These are phyloP conservation scores for Fusarium pseudoanthophilum DNA, from an alignment of 2,329 filamentous ascomycete genomes.

Conservation along the genomic window DNA sequence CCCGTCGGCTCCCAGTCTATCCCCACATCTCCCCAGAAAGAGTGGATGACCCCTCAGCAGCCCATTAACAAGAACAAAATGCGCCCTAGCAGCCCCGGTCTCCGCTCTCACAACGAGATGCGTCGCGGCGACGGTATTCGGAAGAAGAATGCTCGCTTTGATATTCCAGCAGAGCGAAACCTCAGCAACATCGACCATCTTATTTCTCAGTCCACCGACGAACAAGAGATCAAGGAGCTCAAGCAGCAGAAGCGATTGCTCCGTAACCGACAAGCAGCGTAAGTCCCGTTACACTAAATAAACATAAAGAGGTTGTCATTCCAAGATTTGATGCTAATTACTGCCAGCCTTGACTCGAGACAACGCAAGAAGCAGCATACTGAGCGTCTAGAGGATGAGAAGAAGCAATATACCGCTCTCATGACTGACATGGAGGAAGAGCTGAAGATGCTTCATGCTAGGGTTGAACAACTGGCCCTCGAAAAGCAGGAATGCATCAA, in stretches of 20 bases:
- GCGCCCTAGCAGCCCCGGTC: conserved; percentile 73
- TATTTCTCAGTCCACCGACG: conserved; percentile 87
- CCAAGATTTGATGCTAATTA: conserved; percentile 23
- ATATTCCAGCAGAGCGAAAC: conserved; percentile 93
- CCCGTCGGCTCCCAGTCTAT: conserved; percentile 60
- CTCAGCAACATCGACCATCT: conserved; percentile 94
- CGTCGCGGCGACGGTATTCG: conserved; percentile 87
- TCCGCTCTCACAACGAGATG: conserved; percentile 80
- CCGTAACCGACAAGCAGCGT: conserved; percentile 97
- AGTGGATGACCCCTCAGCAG: conserved; percentile 64
- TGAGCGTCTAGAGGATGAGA: conserved; percentile 94
- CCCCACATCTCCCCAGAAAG: conserved; percentile 67
- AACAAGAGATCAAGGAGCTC: conserved; percentile 95
- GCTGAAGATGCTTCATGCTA: conserved; percentile 72
- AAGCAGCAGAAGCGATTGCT: conserved; percentile 98
- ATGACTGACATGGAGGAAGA: conserved; percentile 84
- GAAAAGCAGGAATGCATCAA: conserved; percentile 80
- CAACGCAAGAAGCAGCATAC: conserved; percentile 99
- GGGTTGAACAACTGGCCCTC: conserved; percentile 75
- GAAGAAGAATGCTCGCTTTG: conserved; percentile 99
- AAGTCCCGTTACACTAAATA: conserved; percentile 54
- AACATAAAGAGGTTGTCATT: not conserved
- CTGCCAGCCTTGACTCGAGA: conserved; percentile 84
- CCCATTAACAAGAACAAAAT: conserved; percentile 67
- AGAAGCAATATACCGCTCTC: conserved; percentile 85